Evolutionary conservation across 2,329 filamentous ascomycete genomes (phyloP), one percentile per base, ranked within the genome.

Genomic region (Fusarium sp.): DNA sequence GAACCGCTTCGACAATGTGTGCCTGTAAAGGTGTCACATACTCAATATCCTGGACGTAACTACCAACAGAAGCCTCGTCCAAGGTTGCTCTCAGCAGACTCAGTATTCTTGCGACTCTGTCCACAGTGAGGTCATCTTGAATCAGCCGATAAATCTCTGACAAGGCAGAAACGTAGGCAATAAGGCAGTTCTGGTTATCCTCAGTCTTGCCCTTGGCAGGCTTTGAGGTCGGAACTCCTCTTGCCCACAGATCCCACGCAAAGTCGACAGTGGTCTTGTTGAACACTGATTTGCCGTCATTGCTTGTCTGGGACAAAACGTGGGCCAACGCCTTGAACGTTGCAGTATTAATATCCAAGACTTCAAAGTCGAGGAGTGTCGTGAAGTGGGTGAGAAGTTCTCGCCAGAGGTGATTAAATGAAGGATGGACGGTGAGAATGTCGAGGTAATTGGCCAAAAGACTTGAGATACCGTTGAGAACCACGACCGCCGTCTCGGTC

Each of bases 151-250:
- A 97, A 1, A 98, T 88, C 76, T 97, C 92, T 66, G 91, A 87
- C 45, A 97, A 89, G 2, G 93, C 89, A 25, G 92, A 88, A 1
- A 97, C 89, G 83, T 98, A 98, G n/a, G 95, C 93, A 34, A 94
- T 85, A n/a, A 96, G 89, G 13, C 94, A 95, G 66, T 92, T 92
- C 80, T 98, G 94, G 75, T 97, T 97, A 71, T 93, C 89, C 3
- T 84, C 84, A 1, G 85, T 82, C 59, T 87, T 87, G 32, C 68
- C 68, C 13, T 72, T 75, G 13, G 61, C 68, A 14, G 73, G 76
- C 35, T 83, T 83, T 2, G 85, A 82, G 4, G 87, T 83, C 0
- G 92, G 92, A n/a, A 93, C 86, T 2, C 90, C 89, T 43, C 89
- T 86, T 18, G 89, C 90, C 93, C 93, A 95, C 6, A 95, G 82